Evolutionary conservation across 441 rosid species (phyloP).

Genomic region (Croton laevigatus): DNA sequence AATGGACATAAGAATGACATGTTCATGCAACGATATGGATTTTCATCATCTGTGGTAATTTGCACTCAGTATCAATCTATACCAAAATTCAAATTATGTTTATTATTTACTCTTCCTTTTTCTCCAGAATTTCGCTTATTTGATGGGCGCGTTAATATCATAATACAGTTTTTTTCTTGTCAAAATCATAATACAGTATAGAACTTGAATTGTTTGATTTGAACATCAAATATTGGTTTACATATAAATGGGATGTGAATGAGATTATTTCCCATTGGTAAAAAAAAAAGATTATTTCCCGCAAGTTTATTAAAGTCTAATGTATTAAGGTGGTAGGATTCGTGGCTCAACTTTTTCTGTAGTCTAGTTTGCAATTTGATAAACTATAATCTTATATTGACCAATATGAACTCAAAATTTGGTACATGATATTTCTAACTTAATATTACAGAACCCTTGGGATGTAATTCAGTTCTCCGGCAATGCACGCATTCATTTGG

Average conservation of each 20-base stretch:
- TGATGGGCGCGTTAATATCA: background rate
- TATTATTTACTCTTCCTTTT: background rate
- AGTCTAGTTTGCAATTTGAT: background rate
- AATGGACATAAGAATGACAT: conserved; percentile 51
- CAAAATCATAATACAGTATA: background rate
- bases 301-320: background rate
- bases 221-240: background rate
- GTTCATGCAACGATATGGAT: conserved; percentile 88
- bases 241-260: too few species aligned
- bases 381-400: background rate
- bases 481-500: conserved; percentile 67
- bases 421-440: background rate
- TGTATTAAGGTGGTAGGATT: background rate
- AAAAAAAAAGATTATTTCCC: too few species aligned
- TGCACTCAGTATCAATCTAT: conserved; percentile 15
- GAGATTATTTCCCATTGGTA: too few species aligned
- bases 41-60: conserved; percentile 82
- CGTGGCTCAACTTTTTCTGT: background rate
- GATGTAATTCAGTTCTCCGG: conserved; percentile 72
- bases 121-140: background rate
- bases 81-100: background rate
- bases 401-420: background rate
- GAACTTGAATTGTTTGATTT: background rate
- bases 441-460: conserved; percentile 84
- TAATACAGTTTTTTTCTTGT: background rate